Percentiles rank a stretch among this genome's conserved stretches.
Evolutionary conservation across 202 grass and related monocot genomes (phyloP).

Genomic region (Musa balbisiana): DNA sequence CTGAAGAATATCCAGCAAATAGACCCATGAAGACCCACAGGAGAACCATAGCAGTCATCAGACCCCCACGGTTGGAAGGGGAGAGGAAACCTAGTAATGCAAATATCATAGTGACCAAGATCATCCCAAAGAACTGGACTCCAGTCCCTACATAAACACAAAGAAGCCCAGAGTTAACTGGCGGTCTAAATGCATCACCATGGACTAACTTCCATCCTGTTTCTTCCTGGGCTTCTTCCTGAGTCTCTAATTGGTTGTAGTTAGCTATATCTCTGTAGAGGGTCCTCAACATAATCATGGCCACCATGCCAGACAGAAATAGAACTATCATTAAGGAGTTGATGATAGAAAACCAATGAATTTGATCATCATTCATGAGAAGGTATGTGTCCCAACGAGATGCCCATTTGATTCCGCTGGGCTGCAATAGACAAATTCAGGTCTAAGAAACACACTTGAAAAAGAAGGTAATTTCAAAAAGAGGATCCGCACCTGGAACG

Average conservation of each 20-base stretch:
- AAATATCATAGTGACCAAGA: constrained; percentile 24
- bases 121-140: constrained; percentile 26
- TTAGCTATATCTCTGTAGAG: constrained; percentile 24
- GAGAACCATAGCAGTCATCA: constrained; percentile 23
- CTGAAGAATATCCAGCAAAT: constrained; percentile 26
- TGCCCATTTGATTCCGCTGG: constrained; percentile 83
- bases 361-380: constrained; percentile 72
- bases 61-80: constrained; percentile 23
- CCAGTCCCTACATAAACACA: constrained; percentile 26
- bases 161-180: constrained; percentile 23
- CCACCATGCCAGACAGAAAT: constrained; percentile 24
- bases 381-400: constrained; percentile 97
- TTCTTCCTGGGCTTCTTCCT: constrained; percentile 25
- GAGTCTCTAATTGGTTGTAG: constrained; percentile 19
- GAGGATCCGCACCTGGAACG: constrained; percentile 59
- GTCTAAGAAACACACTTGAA: constrained; percentile 13
- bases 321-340: constrained; percentile 28
- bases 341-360: constrained; percentile 55
- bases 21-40: constrained; percentile 28
- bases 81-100: constrained; percentile 26
- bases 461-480: constrained; percentile 14
- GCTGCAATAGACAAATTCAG: constrained; percentile 33
- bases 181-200: constrained; percentile 19
- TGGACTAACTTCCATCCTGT: constrained; percentile 31
- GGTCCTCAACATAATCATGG: constrained; percentile 35